Conservation (phyloP, 371 early-diverging fungal species). For the Funneliformis caledonium region DNA sequence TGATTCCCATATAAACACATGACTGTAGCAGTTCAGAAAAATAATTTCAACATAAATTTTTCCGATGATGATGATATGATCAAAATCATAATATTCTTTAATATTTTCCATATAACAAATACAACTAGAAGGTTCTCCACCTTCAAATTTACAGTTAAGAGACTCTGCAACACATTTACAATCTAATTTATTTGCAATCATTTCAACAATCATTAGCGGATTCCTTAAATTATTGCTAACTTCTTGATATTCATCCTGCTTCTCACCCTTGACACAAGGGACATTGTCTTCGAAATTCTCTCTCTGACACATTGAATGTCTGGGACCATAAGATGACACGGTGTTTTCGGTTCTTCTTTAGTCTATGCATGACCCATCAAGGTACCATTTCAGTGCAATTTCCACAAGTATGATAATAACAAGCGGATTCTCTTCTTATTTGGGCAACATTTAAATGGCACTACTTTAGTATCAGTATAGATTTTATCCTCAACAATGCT, state of each 20-base stretch:
- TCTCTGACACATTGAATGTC: not conserved
- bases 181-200: slow-evolving; percentile 34
- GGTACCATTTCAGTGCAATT: slow-evolving; percentile 18
- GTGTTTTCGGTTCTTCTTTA: slow-evolving; percentile 23
- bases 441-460: slow-evolving; percentile 32
- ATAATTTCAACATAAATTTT: slow-evolving; percentile 32
- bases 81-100: slow-evolving; percentile 15
- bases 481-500: not conserved
- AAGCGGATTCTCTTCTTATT: slow-evolving; percentile 25
- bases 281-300: slow-evolving; percentile 30
- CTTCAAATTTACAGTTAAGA: slow-evolving; percentile 28
- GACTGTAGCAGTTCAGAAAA: slow-evolving; percentile 36
- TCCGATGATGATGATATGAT: slow-evolving; percentile 38
- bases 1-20: not conserved
- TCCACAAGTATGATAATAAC: slow-evolving; percentile 1
- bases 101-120: slow-evolving; percentile 28
- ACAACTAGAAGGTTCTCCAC: slow-evolving; percentile 21
- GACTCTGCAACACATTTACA: slow-evolving; percentile 36
- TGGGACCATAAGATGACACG: slow-evolving; percentile 33
- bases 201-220: slow-evolving; percentile 27
- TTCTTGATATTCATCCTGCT: not conserved
- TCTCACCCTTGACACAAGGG: not conserved
- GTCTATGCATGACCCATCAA: slow-evolving; percentile 18
- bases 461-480: slow-evolving; percentile 1
- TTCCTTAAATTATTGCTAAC: slow-evolving; percentile 16